Conservation (phyloP, 2,329 filamentous ascomycete genomes). For the Talaromyces sp. region DNA sequence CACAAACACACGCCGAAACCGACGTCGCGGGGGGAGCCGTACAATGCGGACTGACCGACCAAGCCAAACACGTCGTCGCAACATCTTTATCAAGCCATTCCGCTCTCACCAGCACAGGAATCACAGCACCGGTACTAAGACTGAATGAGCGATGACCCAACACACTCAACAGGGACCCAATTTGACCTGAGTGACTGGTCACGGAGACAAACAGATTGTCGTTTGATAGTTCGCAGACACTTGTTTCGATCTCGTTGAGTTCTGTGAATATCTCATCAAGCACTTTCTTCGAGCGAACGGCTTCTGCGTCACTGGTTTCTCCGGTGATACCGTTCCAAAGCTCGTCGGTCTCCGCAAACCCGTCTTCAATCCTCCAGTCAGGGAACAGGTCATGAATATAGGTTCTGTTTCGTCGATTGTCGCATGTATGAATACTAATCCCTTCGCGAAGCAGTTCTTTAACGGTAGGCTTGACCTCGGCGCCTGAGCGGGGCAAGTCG, state of each 20-base stretch:
- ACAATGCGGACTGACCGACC: constrained; percentile 29
- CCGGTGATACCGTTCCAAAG: constrained; percentile 48
- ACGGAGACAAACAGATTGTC: constrained; percentile 45
- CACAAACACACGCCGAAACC: constrained; percentile 27
- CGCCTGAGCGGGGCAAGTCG: constrained; percentile 34
- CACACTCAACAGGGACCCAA: constrained; percentile 46
- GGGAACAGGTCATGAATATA: constrained; percentile 49
- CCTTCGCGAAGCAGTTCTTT: constrained; percentile 56
- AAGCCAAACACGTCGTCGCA: constrained; percentile 22
- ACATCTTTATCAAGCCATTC: constrained; percentile 22
- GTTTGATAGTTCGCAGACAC: constrained; percentile 3
- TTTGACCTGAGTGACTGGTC: constrained; percentile 55
- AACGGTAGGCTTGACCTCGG: constrained; percentile 48
- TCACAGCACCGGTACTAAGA: constrained; percentile 46
- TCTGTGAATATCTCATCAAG: constrained; percentile 49
- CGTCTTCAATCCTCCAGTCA: constrained; percentile 46
- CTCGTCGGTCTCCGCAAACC: constrained; percentile 51
- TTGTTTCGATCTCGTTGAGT: constrained; percentile 3
- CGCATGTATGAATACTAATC: constrained; percentile 57
- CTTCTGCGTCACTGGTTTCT: constrained; percentile 47
- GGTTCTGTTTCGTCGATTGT: constrained; percentile 46
- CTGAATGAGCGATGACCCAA: constrained; percentile 43
- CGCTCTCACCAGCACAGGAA: constrained; percentile 48
- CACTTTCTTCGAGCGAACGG: constrained; percentile 39
- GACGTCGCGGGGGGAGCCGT: constrained; percentile 30